Evolutionary conservation across 257 asterid genomes (phyloP).

Genomic region (Penstemon newberryi): DNA sequence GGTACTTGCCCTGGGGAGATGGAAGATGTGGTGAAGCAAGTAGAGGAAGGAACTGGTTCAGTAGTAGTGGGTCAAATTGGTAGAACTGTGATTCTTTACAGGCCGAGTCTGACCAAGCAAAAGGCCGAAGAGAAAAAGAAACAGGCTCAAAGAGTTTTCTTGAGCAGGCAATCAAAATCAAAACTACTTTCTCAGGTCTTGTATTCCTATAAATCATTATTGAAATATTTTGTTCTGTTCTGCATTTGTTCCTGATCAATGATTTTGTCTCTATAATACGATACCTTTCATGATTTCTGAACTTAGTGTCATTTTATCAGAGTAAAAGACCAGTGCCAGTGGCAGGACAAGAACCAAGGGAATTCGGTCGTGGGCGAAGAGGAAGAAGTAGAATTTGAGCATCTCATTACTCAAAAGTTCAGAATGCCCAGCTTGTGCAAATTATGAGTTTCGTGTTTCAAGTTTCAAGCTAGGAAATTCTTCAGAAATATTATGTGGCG

Average conservation of each 20-base stretch:
- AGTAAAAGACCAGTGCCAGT: slow-evolving; percentile 27
- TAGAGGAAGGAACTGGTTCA: slow-evolving; percentile 73
- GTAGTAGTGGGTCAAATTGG: slow-evolving; percentile 74
- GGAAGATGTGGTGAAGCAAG: slow-evolving; percentile 66
- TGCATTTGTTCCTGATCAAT: neutral
- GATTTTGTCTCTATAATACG: neutral
- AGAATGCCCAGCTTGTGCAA: slow-evolving; percentile 8
- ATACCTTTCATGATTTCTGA: neutral
- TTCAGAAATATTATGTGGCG: neutral
- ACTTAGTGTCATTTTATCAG: slow-evolving; percentile 38
- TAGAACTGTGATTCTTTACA: slow-evolving; percentile 83
- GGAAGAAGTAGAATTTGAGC: slow-evolving; percentile 62
- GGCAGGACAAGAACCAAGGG: slow-evolving; percentile 37
- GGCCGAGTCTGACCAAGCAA: slow-evolving; percentile 81
- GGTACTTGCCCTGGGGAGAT: slow-evolving; percentile 75
- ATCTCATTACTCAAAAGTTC: slow-evolving; percentile 7
- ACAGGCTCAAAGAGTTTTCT: slow-evolving; percentile 37
- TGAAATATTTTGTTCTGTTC: neutral
- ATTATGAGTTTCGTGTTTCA: neutral
- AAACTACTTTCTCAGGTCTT: slow-evolving; percentile 48
- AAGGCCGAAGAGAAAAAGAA: slow-evolving; percentile 82
- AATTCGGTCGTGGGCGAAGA: slow-evolving; percentile 55
- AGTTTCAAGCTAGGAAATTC: neutral
- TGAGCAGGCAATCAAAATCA: slow-evolving; percentile 36
- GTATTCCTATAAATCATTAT: neutral